A percentile compares a stretch with the other conserved stretches of the same genome.
These are phyloP conservation scores for Elongisporangium anandrum DNA, from an alignment of 352 stramenopile genomes.

Conservation along the genomic window DNA sequence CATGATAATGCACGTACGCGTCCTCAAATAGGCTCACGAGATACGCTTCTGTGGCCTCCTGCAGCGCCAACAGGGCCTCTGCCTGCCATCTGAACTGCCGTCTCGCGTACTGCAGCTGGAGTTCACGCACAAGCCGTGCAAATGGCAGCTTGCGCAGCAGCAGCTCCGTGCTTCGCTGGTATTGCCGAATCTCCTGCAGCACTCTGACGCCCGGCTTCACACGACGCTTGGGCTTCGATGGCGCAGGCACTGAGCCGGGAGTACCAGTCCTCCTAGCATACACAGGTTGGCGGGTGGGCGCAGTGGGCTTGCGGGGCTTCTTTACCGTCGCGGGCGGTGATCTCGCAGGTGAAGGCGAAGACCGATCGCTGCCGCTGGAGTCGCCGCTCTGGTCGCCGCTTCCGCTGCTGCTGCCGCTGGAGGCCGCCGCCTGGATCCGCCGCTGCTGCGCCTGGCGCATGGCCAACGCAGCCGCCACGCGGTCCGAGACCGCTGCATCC, in stretches of 20 bases:
- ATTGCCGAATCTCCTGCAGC: slow-evolving; percentile 94
- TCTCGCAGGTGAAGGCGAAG: slow-evolving; percentile 12
- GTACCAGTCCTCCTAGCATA: not conserved
- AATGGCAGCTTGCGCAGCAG: slow-evolving; percentile 97
- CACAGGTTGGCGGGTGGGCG: slow-evolving; percentile 13
- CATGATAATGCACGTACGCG: slow-evolving; percentile 46
- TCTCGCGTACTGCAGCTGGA: slow-evolving; percentile 85
- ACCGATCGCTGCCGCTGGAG: slow-evolving; percentile 22
- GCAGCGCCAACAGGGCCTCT: slow-evolving; percentile 88
- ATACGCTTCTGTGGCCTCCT: slow-evolving; percentile 94
- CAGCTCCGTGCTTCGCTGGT: slow-evolving; percentile 95
- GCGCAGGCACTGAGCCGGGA: not conserved
- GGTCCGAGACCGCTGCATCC: not conserved
- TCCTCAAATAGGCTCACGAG: slow-evolving; percentile 95
- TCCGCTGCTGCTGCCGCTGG: slow-evolving; percentile 22
- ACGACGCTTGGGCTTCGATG: slow-evolving; percentile 35
- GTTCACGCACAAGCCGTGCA: slow-evolving; percentile 92
- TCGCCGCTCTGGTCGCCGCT: slow-evolving; percentile 31
- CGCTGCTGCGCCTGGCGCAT: slow-evolving; percentile 7
- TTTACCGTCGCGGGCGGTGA: slow-evolving; percentile 20
- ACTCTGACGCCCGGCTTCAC: slow-evolving; percentile 72
- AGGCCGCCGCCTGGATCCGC: slow-evolving; percentile 10
- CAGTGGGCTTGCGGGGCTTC: slow-evolving; percentile 18
- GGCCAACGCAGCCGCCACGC: slow-evolving; percentile 3
- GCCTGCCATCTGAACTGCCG: slow-evolving; percentile 88